Conservation (phyloP, 768 basidiomycete species). For the Agrocybe pediades region DNA sequence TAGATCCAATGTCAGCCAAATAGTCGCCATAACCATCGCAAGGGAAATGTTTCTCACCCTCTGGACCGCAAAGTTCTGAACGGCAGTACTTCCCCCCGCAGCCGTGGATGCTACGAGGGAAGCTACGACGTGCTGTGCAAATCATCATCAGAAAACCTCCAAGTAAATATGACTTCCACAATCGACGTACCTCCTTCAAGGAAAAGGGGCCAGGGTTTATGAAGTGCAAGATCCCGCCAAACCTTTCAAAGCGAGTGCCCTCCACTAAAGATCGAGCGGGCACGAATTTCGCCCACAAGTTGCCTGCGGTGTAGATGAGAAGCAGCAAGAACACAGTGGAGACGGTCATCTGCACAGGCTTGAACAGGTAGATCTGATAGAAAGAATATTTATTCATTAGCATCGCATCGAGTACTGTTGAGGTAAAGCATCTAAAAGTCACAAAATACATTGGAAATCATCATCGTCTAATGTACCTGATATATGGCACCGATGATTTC, state of each 20-base stretch:
- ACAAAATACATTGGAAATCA: background rate
- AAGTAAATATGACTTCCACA: background rate
- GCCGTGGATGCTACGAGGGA: constrained; percentile 61
- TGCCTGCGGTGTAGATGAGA: constrained; percentile 52
- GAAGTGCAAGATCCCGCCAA: constrained; percentile 43
- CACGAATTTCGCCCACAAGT: constrained; percentile 49
- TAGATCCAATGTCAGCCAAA: background rate
- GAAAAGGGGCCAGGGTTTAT: constrained; percentile 60
- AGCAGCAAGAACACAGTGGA: constrained; percentile 61
- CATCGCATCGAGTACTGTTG: background rate
- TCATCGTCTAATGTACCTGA: too few species aligned
- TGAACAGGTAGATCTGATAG: constrained; percentile 63
- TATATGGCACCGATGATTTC: background rate
- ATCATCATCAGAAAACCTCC: background rate
- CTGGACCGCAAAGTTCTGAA: constrained; percentile 64
- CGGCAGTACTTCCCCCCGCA: constrained; percentile 51
- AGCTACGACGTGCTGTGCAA: constrained; percentile 53
- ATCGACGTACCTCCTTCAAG: constrained; percentile 56
- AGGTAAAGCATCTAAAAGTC: background rate
- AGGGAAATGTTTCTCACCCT: constrained; percentile 32
- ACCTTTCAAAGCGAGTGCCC: constrained; percentile 42
- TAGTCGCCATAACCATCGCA: background rate
- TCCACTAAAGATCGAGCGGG: constrained; percentile 43
- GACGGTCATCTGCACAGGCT: constrained; percentile 53
- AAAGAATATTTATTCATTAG: constrained; percentile 5